phyloP scores from a whole-genome alignment of 2,329 filamentous ascomycete genomes.

The Colletotrichum aenigma region DNA sequence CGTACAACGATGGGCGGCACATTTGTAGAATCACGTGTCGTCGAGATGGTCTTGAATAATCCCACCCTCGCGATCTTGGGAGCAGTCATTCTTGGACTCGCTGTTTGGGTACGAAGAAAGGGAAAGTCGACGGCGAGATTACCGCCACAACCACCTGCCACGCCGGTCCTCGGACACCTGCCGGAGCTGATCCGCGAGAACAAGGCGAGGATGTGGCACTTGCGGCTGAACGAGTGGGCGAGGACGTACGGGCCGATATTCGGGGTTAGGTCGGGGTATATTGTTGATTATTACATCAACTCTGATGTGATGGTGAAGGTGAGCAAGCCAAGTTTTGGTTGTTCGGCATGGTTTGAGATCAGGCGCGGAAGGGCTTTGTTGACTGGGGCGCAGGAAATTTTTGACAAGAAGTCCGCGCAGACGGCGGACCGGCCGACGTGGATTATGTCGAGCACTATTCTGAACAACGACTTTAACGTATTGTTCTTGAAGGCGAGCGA shows the following conservation, averaged over 20 bases:
- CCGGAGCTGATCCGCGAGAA: not conserved
- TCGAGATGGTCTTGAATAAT: fast-evolving
- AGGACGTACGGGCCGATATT: not conserved
- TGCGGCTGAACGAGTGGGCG: not conserved
- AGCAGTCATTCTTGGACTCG: not conserved
- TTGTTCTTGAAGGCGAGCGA: not conserved
- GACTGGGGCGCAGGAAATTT: not conserved
- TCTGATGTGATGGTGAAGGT: not conserved
- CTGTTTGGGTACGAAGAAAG: not conserved
- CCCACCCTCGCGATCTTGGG: not conserved
- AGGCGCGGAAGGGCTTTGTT: not conserved
- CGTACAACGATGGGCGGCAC: not conserved
- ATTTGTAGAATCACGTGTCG: not conserved
- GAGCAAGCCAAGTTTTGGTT: not conserved
- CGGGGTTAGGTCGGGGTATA: not conserved
- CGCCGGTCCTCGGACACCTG: not conserved
- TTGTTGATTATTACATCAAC: conserved; percentile 5
- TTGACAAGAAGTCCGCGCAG: conserved; percentile 1
- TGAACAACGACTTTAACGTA: not conserved
- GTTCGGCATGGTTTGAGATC: not conserved
- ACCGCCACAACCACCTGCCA: not conserved
- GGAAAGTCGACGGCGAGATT: not conserved
- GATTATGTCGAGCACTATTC: not conserved
- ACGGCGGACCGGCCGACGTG: not conserved
- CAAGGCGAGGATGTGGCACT: not conserved